Base-by-base conservation (phyloP, 768 basidiomycete genomes). In the Termitomyces sp. region DNA sequence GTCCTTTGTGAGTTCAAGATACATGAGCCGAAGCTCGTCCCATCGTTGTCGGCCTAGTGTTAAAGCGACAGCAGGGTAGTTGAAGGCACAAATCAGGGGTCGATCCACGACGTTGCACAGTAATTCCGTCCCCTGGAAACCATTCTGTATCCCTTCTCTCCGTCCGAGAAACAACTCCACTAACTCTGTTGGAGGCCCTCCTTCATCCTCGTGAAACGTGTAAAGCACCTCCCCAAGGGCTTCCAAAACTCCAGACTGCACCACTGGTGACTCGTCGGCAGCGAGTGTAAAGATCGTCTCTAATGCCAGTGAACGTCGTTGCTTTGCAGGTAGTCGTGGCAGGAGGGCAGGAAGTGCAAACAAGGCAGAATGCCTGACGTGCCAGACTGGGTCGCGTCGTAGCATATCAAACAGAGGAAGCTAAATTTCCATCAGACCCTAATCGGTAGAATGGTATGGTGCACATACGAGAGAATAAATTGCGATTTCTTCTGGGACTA, bases 221-320 rank as follows among this genome's bases (percentile, higher is more conserved):
- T 90, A 84, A 56, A 97, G 79, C 36, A 96, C 85, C 71, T 97
- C 94, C 2, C 94, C 95, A 5, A 97, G 79, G 22, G 91, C 81
- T 67, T 97, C 94, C 32, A 96, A 79, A 3, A 88, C 85, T 4
- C 90, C 91, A 16, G 82, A 81, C 22, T 92, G 87, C 26, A 97
- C 93, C 18, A 81, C 76, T 4, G 81, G 70, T 22, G 81, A 79
- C 43, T 80, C 77, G 68, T 95, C 92, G 26, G 68, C 69, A 18
- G 85, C 79, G 24, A 96, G 81, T 2, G 80, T 76, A 5, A 82
- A 55, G 34, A 92, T 72, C 0, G 87, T 85, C 46, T 83, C 78
- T 54, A 92, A 69, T 2, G 91, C 90, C 10, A 92, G 78, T 9
- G 74, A 65, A 20, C 82, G 81, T 13, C 92, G 85, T 56, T 82